Base-by-base conservation (phyloP, 106 monocot species). In the Dactylorhiza incarnata region DNA sequence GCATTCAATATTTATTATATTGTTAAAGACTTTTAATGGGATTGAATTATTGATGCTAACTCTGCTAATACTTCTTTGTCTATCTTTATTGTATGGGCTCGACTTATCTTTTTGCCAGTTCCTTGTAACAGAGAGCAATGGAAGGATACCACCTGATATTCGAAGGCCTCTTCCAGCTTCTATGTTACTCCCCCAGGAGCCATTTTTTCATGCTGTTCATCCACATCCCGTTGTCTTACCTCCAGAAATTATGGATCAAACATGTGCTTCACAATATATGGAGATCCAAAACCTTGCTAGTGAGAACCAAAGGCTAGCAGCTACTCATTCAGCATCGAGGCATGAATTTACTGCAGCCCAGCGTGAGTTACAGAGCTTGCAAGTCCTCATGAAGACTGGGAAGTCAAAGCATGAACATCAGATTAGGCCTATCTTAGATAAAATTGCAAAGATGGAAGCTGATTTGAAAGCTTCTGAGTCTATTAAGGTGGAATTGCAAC, bases 191-290 rank as follows among this genome's bases (percentile, higher is more conserved):
- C 85, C 79, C 16, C 86, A 75, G 47, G 86, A 91, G 63, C 86
- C 88, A 48, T 87, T 80, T 81, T 80, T 71, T 68, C 86, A 81
- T 5, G 86, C 73, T 15, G 76, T 83, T 45, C 89, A 61, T 14
- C 87, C 87, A 14, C 80, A 79, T 25, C 80, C 51, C 45, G 87
- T 89, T 45, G 49, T 82, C 26, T 90, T 88, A 76, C 86, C 91
- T 16, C 83, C 87, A 66, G 92, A 89, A 75, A 75, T 87, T 47
- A 76, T 90, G 85, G 94, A 94, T 73, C 88, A 90, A 79, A 94
- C 88, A 45, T 77, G 90, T 72, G 88, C 75, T 70, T 29, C 58
- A 16, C 94, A 94, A 74, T 79, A 88, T 23, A 59, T 76, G 59
- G 94, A 94, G 74, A 90, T 94, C 86, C 79, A 84, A 77, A 88